A percentile compares a stretch with the other conserved stretches of the same genome.
Conservation (phyloP, 2,329 filamentous ascomycete species). For the Trichophyton schoenleinii region DNA sequence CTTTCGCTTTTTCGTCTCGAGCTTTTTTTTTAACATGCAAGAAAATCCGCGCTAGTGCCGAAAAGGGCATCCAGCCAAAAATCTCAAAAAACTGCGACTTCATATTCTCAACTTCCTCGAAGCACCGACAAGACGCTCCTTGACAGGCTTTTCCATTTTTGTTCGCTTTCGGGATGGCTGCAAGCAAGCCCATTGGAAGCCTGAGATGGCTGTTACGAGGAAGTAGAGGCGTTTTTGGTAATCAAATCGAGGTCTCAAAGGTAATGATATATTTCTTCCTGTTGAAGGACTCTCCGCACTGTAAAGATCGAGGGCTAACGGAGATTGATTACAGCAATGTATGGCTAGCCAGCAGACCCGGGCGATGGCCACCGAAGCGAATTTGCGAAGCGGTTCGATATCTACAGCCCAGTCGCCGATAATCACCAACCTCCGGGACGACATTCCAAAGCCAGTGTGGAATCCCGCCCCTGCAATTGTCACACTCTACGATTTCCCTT, state of each 20-base stretch:
- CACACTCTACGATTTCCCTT: conserved; percentile 82
- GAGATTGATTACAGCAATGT: conserved; percentile 10
- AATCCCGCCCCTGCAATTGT: conserved; percentile 53
- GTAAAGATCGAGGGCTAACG: conserved; percentile 1
- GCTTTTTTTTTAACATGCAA: background rate
- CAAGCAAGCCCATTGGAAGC: conserved; percentile 25
- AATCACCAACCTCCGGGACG: conserved; percentile 1
- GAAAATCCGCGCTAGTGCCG: conserved; percentile 13
- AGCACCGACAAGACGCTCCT: background rate
- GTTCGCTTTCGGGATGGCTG: conserved; percentile 22
- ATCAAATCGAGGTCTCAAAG: conserved; percentile 22
- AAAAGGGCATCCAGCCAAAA: conserved; percentile 12
- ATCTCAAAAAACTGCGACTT: background rate
- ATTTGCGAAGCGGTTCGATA: conserved; percentile 19
- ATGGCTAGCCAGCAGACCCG: conserved; percentile 10
- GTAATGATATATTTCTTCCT: conserved; percentile 19
- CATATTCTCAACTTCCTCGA: background rate
- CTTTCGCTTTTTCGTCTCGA: background rate
- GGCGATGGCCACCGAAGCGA: conserved; percentile 39
- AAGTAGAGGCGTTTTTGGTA: conserved; percentile 24
- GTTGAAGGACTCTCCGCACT: background rate
- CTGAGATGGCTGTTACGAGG: conserved; percentile 29
- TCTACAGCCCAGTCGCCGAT: conserved; percentile 16
- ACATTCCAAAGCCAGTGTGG: conserved; percentile 20
- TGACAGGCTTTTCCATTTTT: background rate